phyloP scores from a whole-genome alignment of 2,329 filamentous ascomycete species.

The Cryoendolithus antarcticus region DNA sequence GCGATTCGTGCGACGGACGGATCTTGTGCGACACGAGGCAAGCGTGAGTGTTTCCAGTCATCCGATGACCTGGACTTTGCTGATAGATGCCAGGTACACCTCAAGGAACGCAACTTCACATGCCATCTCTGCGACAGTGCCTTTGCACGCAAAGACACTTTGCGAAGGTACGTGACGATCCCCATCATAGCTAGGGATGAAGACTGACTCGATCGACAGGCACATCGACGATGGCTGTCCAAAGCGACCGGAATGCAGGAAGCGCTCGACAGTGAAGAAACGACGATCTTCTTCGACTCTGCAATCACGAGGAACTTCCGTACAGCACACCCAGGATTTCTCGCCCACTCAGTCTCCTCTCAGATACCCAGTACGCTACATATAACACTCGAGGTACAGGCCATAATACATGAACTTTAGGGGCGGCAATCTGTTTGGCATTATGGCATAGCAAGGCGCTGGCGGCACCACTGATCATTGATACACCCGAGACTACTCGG shows the following conservation, averaged over 20 bases:
- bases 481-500: no score
- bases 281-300: no score
- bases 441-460: no score
- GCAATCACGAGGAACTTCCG: no score
- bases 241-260: conserved; percentile 35
- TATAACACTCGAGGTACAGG: no score
- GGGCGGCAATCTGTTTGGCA: no score
- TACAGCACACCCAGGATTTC: no score
- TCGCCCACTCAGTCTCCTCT: no score
- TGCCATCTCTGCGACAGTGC: conserved; percentile 59
- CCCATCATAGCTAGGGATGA: no score
- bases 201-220: conserved; percentile 29
- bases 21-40: conserved; percentile 48
- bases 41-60: conserved; percentile 34
- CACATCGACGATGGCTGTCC: conserved; percentile 69
- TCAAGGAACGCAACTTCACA: conserved; percentile 56
- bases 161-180: conserved; percentile 23
- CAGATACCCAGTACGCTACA: no score
- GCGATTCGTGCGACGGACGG: conserved; percentile 72
- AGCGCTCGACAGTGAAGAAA: conserved; percentile 4
- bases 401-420: no score
- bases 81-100: conserved; percentile 47
- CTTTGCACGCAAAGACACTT: conserved; percentile 71
- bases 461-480: no score
- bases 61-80: conserved; percentile 37